These are phyloP conservation scores for Alternaria triticimaculans DNA, from an alignment of 2,329 filamentous ascomycete species.

Conservation along the genomic window DNA sequence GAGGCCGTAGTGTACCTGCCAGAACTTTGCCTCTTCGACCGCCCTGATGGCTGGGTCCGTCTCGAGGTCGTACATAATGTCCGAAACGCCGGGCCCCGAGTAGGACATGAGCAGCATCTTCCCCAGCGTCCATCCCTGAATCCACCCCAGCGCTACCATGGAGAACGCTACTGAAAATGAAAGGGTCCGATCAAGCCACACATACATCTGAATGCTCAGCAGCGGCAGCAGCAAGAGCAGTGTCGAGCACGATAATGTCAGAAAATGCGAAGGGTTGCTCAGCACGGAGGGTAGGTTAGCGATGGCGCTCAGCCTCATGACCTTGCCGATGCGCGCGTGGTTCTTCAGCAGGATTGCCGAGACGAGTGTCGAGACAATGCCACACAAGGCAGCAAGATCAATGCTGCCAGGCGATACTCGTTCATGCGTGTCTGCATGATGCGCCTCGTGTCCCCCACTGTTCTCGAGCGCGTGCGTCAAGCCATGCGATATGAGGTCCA, in stretches of 20 bases:
- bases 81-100: slow-evolving; percentile 64
- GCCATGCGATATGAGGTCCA: slow-evolving; percentile 93
- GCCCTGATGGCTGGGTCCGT: slow-evolving; percentile 75
- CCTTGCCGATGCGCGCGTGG: slow-evolving; percentile 88
- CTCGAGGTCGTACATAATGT: slow-evolving; percentile 85
- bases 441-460: slow-evolving; percentile 72
- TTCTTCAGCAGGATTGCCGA: slow-evolving; percentile 89
- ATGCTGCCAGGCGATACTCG: slow-evolving; percentile 76
- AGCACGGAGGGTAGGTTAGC: slow-evolving; percentile 83
- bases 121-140: slow-evolving; percentile 83
- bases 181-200: slow-evolving; percentile 82
- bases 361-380: slow-evolving; percentile 81
- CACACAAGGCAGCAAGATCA: slow-evolving; percentile 80
- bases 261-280: slow-evolving; percentile 92
- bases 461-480: slow-evolving; percentile 90
- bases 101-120: slow-evolving; percentile 98
- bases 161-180: slow-evolving; percentile 81
- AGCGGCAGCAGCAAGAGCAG: slow-evolving; percentile 83
- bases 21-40: slow-evolving; percentile 92
- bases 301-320: slow-evolving; percentile 86
- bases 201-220: slow-evolving; percentile 79
- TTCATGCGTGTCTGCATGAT: slow-evolving; percentile 71
- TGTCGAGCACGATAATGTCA: slow-evolving; percentile 85
- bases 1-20: slow-evolving; percentile 97
- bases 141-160: slow-evolving; percentile 87